Percentiles rank a stretch among this genome's conserved stretches.
phyloP scores from a whole-genome alignment of 495 filamentous ascomycete genomes.

The Annulohypoxylon maeteangense region DNA sequence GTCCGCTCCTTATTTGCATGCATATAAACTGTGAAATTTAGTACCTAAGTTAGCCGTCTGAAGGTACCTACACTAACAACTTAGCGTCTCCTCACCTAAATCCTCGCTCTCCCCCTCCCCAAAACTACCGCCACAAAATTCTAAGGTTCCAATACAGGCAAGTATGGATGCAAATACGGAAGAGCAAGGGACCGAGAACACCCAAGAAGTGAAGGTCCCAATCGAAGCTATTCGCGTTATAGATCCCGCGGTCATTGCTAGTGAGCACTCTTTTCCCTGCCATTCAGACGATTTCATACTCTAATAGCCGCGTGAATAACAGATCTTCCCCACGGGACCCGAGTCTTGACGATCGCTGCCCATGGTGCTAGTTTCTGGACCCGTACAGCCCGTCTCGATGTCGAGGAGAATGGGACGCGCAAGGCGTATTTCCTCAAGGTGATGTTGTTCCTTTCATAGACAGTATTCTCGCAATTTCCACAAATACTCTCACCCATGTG shows the following conservation, averaged over 20 bases:
- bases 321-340: slow-evolving; percentile 19
- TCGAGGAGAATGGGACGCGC: neutral
- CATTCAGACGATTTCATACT: neutral
- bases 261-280: slow-evolving; percentile 4
- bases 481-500: neutral
- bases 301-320: neutral
- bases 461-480: neutral
- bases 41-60: neutral
- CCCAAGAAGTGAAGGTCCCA: slow-evolving; percentile 3
- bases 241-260: slow-evolving; percentile 23
- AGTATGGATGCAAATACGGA: slow-evolving; percentile 11
- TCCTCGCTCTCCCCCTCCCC: neutral
- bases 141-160: neutral
- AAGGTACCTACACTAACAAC: neutral
- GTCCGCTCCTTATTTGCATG: no score
- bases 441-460: neutral
- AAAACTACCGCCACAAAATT: neutral
- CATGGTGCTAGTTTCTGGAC: slow-evolving; percentile 36
- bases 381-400: slow-evolving; percentile 29
- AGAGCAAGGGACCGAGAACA: neutral
- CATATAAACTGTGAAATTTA: no score
- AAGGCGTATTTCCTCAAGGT: slow-evolving; percentile 40
- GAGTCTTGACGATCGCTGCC: neutral
- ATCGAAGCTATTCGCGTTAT: slow-evolving; percentile 19
- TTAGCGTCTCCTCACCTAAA: slow-evolving; percentile 11